Evolutionary conservation across 768 basidiomycete genomes (phyloP).

Genomic region (Phylloporus sp.): DNA sequence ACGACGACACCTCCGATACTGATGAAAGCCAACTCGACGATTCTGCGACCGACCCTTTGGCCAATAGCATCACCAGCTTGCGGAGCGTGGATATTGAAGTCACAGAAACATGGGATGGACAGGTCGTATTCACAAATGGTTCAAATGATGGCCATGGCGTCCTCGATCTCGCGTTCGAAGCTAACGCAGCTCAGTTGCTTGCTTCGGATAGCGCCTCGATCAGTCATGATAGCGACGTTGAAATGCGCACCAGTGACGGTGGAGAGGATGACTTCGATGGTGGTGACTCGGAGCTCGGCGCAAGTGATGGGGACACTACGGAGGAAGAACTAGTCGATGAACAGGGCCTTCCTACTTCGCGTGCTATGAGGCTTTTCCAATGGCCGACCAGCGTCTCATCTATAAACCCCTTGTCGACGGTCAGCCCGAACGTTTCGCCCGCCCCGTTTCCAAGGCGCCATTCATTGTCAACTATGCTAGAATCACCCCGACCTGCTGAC

Average conservation of each 20-base stretch:
- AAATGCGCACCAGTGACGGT: slow-evolving; percentile 37
- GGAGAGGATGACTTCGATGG: slow-evolving; percentile 35
- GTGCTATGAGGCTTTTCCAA: slow-evolving; percentile 67
- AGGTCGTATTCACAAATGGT: slow-evolving; percentile 67
- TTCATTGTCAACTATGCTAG: slow-evolving; percentile 24
- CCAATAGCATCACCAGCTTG: slow-evolving; percentile 33
- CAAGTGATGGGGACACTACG: slow-evolving; percentile 69
- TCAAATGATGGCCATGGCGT: slow-evolving; percentile 44
- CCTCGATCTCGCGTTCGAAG: slow-evolving; percentile 68
- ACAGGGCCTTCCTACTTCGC: slow-evolving; percentile 67
- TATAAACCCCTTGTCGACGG: slow-evolving; percentile 72
- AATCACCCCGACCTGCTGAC: slow-evolving; percentile 58
- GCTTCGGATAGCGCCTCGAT: slow-evolving; percentile 46
- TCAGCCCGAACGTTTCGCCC: slow-evolving; percentile 53
- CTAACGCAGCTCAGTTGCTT: slow-evolving; percentile 47
- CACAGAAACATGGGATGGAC: slow-evolving; percentile 70
- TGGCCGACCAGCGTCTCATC: slow-evolving; percentile 57
- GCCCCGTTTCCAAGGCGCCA: slow-evolving; percentile 32
- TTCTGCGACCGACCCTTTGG: slow-evolving; percentile 18
- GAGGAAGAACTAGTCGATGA: slow-evolving; percentile 82
- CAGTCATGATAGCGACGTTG: slow-evolving; percentile 48
- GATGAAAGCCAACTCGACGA: slow-evolving; percentile 45
- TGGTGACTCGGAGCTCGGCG: slow-evolving; percentile 45
- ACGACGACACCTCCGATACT: slow-evolving; percentile 34
- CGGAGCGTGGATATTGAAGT: slow-evolving; percentile 48